These are phyloP conservation scores for Nepenthes alata DNA, from an alignment of 179 eudicot genomes.

Conservation along the genomic window DNA sequence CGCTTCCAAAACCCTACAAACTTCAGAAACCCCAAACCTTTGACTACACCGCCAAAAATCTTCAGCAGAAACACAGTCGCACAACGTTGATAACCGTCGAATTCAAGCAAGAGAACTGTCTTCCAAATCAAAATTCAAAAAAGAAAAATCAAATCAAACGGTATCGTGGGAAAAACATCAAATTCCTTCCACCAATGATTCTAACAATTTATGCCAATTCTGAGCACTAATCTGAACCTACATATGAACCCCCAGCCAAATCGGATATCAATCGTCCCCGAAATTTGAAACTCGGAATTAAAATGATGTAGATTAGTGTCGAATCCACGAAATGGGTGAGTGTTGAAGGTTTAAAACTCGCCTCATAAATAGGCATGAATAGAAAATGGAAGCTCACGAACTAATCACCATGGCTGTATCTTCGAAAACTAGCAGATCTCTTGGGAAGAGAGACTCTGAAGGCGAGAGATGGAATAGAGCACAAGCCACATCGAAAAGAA, in stretches of 20 bases:
- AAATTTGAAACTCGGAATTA: slow-evolving; percentile 1
- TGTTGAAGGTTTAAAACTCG: neutral
- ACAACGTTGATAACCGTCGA: neutral
- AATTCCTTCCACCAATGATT: neutral
- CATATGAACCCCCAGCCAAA: neutral
- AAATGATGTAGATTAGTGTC: slow-evolving; percentile 1
- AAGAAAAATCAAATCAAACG: neutral
- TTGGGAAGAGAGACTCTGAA: too few relatives aligned
- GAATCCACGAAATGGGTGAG: slow-evolving; percentile 5
- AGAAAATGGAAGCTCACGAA: slow-evolving; percentile 4
- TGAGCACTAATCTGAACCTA: slow-evolving; percentile 5
- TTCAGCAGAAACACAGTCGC: neutral
- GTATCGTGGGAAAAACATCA: neutral
- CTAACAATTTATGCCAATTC: neutral
- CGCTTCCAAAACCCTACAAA: slow-evolving; percentile 10
- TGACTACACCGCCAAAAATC: neutral
- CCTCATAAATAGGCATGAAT: neutral
- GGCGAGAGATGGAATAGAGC: too few relatives aligned
- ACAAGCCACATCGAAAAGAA: too few relatives aligned
- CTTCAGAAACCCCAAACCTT: slow-evolving; percentile 1
- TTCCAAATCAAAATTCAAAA: slow-evolving; percentile 4
- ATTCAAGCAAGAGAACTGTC: neutral
- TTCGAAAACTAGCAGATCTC: slow-evolving; percentile 4
- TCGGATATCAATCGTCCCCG: neutral
- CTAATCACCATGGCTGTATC: slow-evolving; percentile 14